Base-by-base conservation (phyloP, 345 rosid species). In the Adansonia digitata region DNA sequence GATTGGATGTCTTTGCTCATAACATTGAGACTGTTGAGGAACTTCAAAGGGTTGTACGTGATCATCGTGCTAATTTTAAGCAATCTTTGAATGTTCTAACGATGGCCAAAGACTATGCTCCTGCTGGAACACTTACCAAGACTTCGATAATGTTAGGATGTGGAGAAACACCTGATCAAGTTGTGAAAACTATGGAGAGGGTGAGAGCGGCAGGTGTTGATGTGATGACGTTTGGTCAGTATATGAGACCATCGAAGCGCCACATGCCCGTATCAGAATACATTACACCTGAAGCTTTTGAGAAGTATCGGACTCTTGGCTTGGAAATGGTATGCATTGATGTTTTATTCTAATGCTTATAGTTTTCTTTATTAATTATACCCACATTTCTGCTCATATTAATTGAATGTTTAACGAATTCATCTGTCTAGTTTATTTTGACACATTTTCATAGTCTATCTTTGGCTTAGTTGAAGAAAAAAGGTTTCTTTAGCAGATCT, bases 221-320 rank as follows among this genome's bases (percentile, higher is more conserved):
- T 68, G 99, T 96, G n/a, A 96, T 96, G 87, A 96, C 99, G 2
- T 93, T 96, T 71, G 99, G 99, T 34, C 99, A 96, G 60, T 96
- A 95, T 69, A 96, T 96, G 99, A 87, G 99, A 83, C 99, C 98
- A 0, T 93, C 99, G 22, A 96, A 91, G 82, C 94, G 97, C 40
- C 99, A 93, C 74, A 96, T 93, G 99, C 97, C 94, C 0, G 98
- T 93, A 13, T 89, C 94, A 75, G 99, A 93, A 78, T 96, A 93
- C 79, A 89, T 93, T 67, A 90, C 98, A 0, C 98, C 99, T 12
- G 92, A 90, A 69, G 99, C 99, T 69, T 95, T 96, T 73, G 94
- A 92, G 73, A 90, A 86, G 77, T 96, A 96, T 76, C 90, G 82
- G 72, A 73, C 75, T 57, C 87, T 92, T 76, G 99, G 97, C 88